Evolutionary conservation across 169 alveolate species (phyloP).

Genomic region (Amoebophrya sp.): DNA sequence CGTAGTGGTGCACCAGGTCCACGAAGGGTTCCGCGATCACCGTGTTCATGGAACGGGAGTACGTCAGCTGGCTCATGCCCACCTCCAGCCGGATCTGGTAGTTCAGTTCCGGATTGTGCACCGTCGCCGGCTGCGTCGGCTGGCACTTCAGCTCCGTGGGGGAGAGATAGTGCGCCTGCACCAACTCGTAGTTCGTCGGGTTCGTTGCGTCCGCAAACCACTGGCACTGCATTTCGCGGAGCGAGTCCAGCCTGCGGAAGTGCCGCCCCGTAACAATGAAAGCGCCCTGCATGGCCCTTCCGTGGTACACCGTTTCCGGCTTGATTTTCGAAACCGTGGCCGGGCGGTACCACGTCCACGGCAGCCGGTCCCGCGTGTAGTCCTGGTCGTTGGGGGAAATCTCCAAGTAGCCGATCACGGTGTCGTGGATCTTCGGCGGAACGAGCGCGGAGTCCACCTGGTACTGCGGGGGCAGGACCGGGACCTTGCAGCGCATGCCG

Average conservation of each 20-base stretch:
- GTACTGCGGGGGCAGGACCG: background rate
- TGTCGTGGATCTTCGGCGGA: background rate
- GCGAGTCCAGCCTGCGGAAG: background rate
- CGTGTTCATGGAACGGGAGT: background rate
- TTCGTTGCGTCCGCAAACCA: background rate
- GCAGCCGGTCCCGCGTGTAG: conserved; percentile 16
- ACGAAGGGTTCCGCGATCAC: background rate
- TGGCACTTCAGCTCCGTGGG: background rate
- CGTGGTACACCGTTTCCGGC: conserved; percentile 3
- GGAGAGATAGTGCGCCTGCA: conserved; percentile 3
- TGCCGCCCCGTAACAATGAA: background rate
- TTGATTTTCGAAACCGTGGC: background rate
- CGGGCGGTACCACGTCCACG: conserved; percentile 11
- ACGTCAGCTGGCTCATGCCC: background rate
- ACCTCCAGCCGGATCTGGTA: background rate
- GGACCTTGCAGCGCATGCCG: background rate
- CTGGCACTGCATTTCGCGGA: background rate
- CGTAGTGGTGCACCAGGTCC: background rate
- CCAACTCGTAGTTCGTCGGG: background rate
- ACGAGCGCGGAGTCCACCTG: background rate
- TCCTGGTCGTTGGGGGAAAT: conserved; percentile 11
- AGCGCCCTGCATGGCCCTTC: background rate
- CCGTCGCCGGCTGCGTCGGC: background rate
- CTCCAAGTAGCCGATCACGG: background rate
- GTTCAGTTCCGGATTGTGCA: background rate